phyloP scores from a whole-genome alignment of 2,329 filamentous ascomycete species.

The Aspergillus candidus region DNA sequence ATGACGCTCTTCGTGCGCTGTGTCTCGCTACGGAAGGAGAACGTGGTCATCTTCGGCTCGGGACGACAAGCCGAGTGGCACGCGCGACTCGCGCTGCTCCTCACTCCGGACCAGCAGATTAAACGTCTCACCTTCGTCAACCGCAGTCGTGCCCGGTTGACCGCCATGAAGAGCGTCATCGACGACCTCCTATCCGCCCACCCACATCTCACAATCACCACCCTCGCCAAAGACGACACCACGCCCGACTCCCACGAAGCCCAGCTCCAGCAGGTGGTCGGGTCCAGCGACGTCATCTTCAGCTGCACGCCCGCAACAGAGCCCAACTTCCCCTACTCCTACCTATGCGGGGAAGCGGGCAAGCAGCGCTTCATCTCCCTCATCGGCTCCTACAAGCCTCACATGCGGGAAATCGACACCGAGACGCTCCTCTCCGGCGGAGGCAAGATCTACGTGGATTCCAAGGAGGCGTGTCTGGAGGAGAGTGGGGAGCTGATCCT shows the following conservation, averaged over 20 bases:
- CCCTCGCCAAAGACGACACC: constrained; percentile 56
- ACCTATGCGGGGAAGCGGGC: constrained; percentile 26
- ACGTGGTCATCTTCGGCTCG: constrained; percentile 44
- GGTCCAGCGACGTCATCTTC: constrained; percentile 41
- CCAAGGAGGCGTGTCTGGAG: constrained; percentile 38
- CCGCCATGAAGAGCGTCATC: constrained; percentile 30
- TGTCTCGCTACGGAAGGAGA: constrained; percentile 20
- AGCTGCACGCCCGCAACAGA: constrained; percentile 44
- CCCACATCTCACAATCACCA: constrained; percentile 27
- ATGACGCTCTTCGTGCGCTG: constrained; percentile 56
- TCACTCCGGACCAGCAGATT: constrained; percentile 29
- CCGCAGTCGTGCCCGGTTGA: constrained; percentile 56
- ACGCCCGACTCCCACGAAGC: constrained; percentile 41
- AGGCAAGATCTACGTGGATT: constrained; percentile 63
- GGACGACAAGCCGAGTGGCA: constrained; percentile 49
- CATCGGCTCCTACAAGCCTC: constrained; percentile 51
- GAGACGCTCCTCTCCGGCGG: constrained; percentile 49
- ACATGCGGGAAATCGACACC: constrained; percentile 48
- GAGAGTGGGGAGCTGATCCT: constrained; percentile 44
- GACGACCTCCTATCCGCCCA: constrained; percentile 30
- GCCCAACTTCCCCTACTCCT: constrained; percentile 38
- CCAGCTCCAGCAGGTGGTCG: constrained; percentile 24
- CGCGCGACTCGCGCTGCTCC: constrained; percentile 46
- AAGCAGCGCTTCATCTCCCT: constrained; percentile 44
- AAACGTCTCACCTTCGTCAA: constrained; percentile 74